phyloP scores from a whole-genome alignment of 352 stramenopile genomes.

The Phytophthora niederhauseri region DNA sequence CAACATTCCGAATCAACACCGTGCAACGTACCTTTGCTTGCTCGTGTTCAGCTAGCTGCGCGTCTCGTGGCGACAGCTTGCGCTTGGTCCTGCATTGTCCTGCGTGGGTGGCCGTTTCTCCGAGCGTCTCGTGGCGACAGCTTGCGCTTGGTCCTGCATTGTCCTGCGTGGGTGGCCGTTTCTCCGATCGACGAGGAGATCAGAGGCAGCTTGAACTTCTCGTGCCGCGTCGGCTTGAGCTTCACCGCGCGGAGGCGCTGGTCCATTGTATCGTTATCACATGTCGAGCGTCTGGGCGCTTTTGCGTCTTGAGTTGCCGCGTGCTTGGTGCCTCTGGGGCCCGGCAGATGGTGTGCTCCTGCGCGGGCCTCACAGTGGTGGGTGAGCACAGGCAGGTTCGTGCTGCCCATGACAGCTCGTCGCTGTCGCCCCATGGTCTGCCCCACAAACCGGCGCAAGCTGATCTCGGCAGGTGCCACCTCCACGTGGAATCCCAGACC shows the following conservation, averaged over 20 bases:
- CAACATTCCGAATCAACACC: conserved; percentile 12
- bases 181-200: conserved; percentile 25
- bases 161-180: conserved; percentile 16
- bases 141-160: conserved; percentile 21
- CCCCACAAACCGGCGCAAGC: conserved; percentile 5
- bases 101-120: conserved; percentile 16
- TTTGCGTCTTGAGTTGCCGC: conserved; percentile 11
- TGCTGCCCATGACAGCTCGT: conserved; percentile 36
- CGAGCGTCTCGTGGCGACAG: conserved; percentile 17
- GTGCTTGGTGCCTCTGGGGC: conserved; percentile 6
- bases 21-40: conserved; percentile 23
- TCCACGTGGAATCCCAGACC: conserved; percentile 10
- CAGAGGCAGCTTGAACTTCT: conserved; percentile 36
- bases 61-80: conserved; percentile 17
- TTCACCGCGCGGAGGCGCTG: conserved; percentile 1
- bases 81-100: conserved; percentile 24
- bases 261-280: conserved; percentile 23
- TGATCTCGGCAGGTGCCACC: conserved; percentile 4
- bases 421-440: conserved; percentile 36
- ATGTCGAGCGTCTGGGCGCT: neutral
- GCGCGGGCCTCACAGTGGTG: conserved; percentile 26
- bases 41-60: conserved; percentile 22
- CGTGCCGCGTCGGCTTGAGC: conserved; percentile 11
- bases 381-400: conserved; percentile 38
- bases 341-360: conserved; percentile 18